Base-by-base conservation (phyloP, 225 moss, liverwort and hornwort species). In the Marchantia paleacea region DNA sequence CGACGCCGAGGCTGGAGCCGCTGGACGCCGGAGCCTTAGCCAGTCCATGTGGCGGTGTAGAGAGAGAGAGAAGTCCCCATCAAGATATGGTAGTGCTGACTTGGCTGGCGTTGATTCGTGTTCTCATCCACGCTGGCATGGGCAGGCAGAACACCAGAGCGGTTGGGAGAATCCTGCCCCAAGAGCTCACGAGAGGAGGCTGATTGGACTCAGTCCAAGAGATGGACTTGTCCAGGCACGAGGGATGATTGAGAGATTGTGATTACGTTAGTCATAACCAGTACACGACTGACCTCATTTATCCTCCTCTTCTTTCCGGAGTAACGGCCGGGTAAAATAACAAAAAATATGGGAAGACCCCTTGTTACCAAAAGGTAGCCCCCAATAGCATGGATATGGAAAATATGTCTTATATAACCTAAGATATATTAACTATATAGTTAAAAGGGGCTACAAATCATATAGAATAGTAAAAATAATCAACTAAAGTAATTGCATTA, bases 21-120 rank as follows among this genome's bases (percentile, higher is more conserved):
- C 39, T 39, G 39, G 39, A 39, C 39, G 7, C 14, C 31, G 22
- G 39, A 7, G n/a, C 25, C 63, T 65, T 78, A 78, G 53, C 78
- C 65, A 63, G 50, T 65, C 25, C 64, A 65, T 19, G 18, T 52
- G 78, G n/a, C 77, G 24, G 19, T 26, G 25, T 78, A 5, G 14
- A n/a, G 50, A 47, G 4, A 28, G 60, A 28, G 60, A 7, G 24
- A 51, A 39, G 10, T 51, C 20, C 12, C 24, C 1, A 66, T 78
- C 78, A 55, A 25, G 78, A 78, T 78, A 78, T 78, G 78, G 22
- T 78, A 65, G 26, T 6, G 50, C 78, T 78, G 63, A 64, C 50
- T 50, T 78, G 78, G 64, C 78, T 12, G 9, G 3, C 18, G 12
- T 0, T 60, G 9, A 76, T 31, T 76, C 15, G 60, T 47, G 19